Evolutionary conservation across 2,329 filamentous ascomycete genomes (phyloP).

Genomic region (Exophiala dermatitidis): DNA sequence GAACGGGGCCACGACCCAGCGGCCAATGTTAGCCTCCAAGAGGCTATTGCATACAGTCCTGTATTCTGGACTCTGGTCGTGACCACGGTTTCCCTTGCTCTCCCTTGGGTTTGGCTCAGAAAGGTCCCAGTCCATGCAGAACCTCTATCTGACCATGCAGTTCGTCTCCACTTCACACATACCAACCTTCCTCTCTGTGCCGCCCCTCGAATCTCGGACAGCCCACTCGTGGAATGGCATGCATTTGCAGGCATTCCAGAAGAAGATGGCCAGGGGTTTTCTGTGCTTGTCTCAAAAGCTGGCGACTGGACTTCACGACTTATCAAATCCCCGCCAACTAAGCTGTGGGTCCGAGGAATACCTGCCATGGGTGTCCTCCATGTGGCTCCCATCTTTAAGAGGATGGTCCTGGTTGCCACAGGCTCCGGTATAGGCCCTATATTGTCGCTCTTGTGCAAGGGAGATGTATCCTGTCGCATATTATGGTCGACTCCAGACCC

Average conservation of each 20-base stretch:
- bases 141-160: slow-evolving; percentile 62
- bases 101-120: slow-evolving; percentile 67
- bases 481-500: slow-evolving; percentile 63
- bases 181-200: slow-evolving; percentile 52
- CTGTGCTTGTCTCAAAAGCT: slow-evolving; percentile 62
- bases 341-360: slow-evolving; percentile 62
- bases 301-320: slow-evolving; percentile 65
- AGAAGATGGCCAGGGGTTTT: slow-evolving; percentile 53
- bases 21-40: slow-evolving; percentile 28
- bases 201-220: slow-evolving; percentile 54
- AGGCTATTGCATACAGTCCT: slow-evolving; percentile 37
- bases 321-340: slow-evolving; percentile 54
- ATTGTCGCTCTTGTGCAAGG: slow-evolving; percentile 53
- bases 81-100: slow-evolving; percentile 58
- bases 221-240: slow-evolving; percentile 65
- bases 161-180: slow-evolving; percentile 63
- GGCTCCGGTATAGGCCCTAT: slow-evolving; percentile 67
- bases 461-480: slow-evolving; percentile 46
- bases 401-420: slow-evolving; percentile 60
- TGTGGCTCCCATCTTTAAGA: slow-evolving; percentile 58
- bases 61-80: slow-evolving; percentile 61
- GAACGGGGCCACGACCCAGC: slow-evolving; percentile 22
- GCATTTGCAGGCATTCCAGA: slow-evolving; percentile 67
- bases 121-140: slow-evolving; percentile 60
- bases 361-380: slow-evolving; percentile 62